Conservation (phyloP, 208 protist genomes). For the Trypanosoma brucei region DNA sequence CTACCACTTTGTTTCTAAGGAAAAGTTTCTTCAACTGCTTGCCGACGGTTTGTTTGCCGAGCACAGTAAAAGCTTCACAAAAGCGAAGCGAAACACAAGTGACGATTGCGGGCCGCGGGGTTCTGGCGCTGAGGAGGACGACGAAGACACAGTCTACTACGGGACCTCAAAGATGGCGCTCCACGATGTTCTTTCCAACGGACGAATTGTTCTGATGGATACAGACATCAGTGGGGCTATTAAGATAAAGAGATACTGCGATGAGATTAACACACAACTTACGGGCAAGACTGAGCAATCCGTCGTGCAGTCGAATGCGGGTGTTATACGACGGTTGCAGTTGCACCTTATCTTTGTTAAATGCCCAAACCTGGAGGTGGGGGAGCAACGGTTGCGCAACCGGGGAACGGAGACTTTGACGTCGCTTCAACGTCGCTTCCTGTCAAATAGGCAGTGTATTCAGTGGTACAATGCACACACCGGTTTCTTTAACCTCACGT, state of each 20-base stretch:
- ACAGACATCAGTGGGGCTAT: conserved; percentile 76
- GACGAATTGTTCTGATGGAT: conserved; percentile 71
- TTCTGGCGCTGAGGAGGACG: conserved; percentile 2
- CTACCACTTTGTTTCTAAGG: conserved; percentile 78
- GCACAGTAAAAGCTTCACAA: conserved; percentile 35
- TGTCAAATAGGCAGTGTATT: conserved; percentile 48
- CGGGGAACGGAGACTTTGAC: conserved; percentile 85
- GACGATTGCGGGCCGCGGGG: neutral
- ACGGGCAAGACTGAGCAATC: too few species aligned
- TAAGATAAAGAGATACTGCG: conserved; percentile 52
- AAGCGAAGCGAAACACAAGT: neutral
- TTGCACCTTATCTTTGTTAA: conserved; percentile 71
- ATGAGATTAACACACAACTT: conserved; percentile 14
- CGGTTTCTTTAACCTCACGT: conserved; percentile 54
- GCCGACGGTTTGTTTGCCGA: conserved; percentile 67
- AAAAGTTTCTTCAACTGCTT: conserved; percentile 53
- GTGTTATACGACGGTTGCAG: conserved; percentile 13
- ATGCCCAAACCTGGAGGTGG: conserved; percentile 50
- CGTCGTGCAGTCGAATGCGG: too few species aligned
- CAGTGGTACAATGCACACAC: conserved; percentile 39
- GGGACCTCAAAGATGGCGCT: conserved; percentile 80
- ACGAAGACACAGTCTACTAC: conserved; percentile 51
- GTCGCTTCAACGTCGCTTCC: conserved; percentile 54
- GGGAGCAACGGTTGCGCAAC: conserved; percentile 66
- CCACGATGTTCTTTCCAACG: conserved; percentile 33